Percentiles rank a stretch among this genome's conserved stretches.
phyloP scores from a whole-genome alignment of 768 basidiomycete genomes.

The Rhodosporidiobolus sp. region DNA sequence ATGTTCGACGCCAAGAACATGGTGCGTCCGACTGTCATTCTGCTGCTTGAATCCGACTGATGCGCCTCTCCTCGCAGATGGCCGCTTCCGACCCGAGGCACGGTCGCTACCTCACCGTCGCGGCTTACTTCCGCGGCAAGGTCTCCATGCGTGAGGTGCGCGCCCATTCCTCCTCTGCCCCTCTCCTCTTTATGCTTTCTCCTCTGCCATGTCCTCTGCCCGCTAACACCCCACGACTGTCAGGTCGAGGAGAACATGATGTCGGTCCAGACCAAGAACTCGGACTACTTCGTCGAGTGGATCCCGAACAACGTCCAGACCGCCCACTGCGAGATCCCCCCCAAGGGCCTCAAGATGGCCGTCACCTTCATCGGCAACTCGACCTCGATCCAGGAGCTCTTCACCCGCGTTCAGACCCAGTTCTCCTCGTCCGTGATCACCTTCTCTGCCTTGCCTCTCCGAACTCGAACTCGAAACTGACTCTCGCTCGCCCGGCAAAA shows the following conservation, averaged over 20 bases:
- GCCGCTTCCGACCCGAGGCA: conserved; percentile 95
- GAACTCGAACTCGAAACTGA: background rate
- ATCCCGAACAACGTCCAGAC: conserved; percentile 99
- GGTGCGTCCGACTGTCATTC: no score
- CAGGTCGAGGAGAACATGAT: conserved; percentile 99
- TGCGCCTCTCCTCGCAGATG: no score
- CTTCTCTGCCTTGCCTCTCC: conserved; percentile 1
- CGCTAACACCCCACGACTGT: no score
- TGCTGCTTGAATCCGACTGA: no score
- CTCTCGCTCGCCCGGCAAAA: background rate
- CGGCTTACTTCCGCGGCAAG: conserved; percentile 98
- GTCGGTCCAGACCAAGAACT: conserved; percentile 80
- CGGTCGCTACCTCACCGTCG: conserved; percentile 96
- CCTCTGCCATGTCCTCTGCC: no score
- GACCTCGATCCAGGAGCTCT: conserved; percentile 93
- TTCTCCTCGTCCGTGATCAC: conserved; percentile 80
- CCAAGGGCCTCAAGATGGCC: conserved; percentile 65
- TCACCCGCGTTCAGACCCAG: conserved; percentile 98
- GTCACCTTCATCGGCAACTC: conserved; percentile 98
- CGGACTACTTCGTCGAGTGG: conserved; percentile 64
- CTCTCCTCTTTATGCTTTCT: no score
- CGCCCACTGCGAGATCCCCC: conserved; percentile 96
- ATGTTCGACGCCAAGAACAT: conserved; percentile 99
- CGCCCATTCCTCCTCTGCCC: no score
- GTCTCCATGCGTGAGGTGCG: conserved; percentile 99